Evolutionary conservation across 768 basidiomycete species (phyloP), one percentile per base, ranked within the genome.

Genomic region (Podaxis pistillaris): DNA sequence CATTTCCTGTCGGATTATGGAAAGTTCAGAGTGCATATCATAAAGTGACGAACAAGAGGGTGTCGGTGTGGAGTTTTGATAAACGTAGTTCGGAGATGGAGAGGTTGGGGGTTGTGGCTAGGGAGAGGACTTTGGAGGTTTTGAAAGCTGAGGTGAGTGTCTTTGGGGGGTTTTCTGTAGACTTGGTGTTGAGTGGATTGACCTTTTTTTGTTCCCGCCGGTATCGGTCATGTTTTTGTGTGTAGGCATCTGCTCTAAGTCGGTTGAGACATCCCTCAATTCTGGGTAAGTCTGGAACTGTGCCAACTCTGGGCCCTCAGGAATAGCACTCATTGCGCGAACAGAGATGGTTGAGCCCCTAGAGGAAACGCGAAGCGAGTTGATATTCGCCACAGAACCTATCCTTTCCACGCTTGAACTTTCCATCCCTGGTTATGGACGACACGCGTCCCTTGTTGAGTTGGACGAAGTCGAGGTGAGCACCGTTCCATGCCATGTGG

Each of bases 311-410:
- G 7, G 41, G 53, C 22, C n/a, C 13, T 40, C 17, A 4, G 30
- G 44, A 46, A 46, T 46, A 22, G 28, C 44, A 41, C 24, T 12
- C 51, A 30, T 61, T 15, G 44, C 49, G 30, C 37, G 38, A 37
- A 61, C 53, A 94, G 96, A 98, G 78, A 93, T 98, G 89, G 95
- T 96, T 30, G 97, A 99, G 75, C 96, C 97, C 26, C 77, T 97
- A 51, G 95, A 98, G 71, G 96, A 99, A 74, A 91, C 95, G 0
- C 81, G 96, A 60, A 89, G 79, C 40, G 92, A 96, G 68, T 79
- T 98, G 44, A 86, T 89, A 44, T 98, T 98, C 70, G 96, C 96
- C 7, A 97, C 97, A 0, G 97, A 99, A 70, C 89, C 90, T 33
- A 79, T 98, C 36, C 75, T 93, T 9, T 90, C 94, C 0, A 92